phyloP scores from a whole-genome alignment of 2,329 filamentous ascomycete species.

The Fusarium beomiforme region DNA sequence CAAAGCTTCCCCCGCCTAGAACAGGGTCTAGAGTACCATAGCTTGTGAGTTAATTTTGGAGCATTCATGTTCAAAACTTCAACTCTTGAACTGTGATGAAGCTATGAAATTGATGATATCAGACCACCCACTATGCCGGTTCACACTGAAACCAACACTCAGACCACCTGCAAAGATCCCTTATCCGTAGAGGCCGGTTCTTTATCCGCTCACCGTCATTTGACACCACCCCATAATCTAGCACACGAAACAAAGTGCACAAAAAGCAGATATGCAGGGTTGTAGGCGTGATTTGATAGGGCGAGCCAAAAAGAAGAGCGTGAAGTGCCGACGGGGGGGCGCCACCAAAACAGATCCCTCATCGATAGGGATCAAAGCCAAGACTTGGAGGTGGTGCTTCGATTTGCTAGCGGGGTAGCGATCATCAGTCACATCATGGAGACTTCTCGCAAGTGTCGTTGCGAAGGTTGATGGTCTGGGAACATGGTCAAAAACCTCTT shows the following conservation, averaged over 20 bases:
- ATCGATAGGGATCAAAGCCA: slow-evolving; percentile 30
- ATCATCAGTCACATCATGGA: slow-evolving; percentile 20
- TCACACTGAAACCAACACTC: slow-evolving; percentile 5
- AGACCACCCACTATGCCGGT: background rate
- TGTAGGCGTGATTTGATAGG: slow-evolving; percentile 22
- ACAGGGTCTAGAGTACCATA: slow-evolving; percentile 22
- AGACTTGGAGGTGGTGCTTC: slow-evolving; percentile 24
- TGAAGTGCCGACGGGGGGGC: slow-evolving; percentile 39
- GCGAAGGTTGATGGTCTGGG: background rate
- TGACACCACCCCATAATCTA: slow-evolving; percentile 26
- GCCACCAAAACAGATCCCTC: slow-evolving; percentile 34
- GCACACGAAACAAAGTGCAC: slow-evolving; percentile 23
- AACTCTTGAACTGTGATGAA: background rate
- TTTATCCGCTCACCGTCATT: slow-evolving; percentile 41
- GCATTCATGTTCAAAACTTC: background rate
- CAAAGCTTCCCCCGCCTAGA: slow-evolving; percentile 22
- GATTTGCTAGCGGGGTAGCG: slow-evolving; percentile 24
- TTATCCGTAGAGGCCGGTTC: slow-evolving; percentile 15
- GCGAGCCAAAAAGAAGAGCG: slow-evolving; percentile 21
- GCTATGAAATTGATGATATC: background rate
- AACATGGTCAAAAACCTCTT: background rate
- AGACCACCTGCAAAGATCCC: background rate
- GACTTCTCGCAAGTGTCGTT: background rate
- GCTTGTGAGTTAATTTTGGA: slow-evolving; percentile 5
- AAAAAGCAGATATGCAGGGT: slow-evolving; percentile 36